Conservation (phyloP, 1,139 yeast genomes). For the Maudiozyma humilis region DNA sequence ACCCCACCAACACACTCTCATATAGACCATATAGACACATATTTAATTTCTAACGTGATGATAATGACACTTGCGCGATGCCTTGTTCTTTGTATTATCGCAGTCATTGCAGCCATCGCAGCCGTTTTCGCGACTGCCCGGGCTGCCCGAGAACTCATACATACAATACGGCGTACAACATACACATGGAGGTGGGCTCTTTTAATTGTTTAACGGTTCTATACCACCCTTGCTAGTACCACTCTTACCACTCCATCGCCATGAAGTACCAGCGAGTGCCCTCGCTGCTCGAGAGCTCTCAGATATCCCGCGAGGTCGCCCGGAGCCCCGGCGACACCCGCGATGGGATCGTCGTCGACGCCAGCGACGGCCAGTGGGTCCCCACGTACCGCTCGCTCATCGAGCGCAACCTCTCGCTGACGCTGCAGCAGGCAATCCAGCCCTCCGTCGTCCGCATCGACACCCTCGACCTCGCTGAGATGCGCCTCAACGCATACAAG, state of each 20-base stretch:
- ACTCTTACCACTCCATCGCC: background rate
- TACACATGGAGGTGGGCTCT: no score
- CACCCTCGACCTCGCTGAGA: background rate
- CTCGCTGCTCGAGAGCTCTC: background rate
- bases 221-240: background rate
- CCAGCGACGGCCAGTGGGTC: constrained; percentile 1
- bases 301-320: background rate
- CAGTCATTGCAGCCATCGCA: no score
- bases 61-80: background rate
- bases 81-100: no score
- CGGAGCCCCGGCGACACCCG: no score
- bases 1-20: background rate
- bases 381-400: constrained; percentile 3
- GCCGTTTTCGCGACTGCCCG: no score
- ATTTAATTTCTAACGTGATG: background rate
- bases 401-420: background rate
- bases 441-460: background rate
- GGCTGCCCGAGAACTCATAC: no score
- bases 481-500: constrained; percentile 16
- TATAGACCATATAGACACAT: background rate
- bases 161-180: no score
- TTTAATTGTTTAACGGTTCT: no score
- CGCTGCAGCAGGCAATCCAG: background rate
- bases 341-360: no score
- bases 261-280: background rate